Evolutionary conservation across 371 early-diverging fungal genomes (phyloP).

Genomic region (Mucor ambiguus): DNA sequence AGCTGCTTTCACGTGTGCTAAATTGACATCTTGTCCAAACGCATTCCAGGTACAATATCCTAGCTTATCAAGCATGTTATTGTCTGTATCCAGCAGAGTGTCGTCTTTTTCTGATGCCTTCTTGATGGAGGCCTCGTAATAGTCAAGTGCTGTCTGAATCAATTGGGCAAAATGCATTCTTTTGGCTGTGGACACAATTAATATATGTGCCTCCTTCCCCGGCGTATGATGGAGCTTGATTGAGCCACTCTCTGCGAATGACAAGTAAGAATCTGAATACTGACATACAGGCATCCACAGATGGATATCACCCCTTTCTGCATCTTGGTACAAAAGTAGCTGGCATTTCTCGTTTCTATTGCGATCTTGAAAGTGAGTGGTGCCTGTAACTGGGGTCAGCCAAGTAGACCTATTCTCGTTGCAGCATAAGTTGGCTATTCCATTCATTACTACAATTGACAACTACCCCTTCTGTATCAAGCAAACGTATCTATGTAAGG

Average conservation of each 20-base stretch:
- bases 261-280: conserved; percentile 13
- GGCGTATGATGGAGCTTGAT: background rate
- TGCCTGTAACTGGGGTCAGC: conserved; percentile 24
- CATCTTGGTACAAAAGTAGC: conserved; percentile 18
- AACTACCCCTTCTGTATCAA: conserved; percentile 23
- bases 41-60: conserved; percentile 58
- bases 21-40: conserved; percentile 25
- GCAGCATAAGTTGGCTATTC: background rate
- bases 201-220: conserved; percentile 1
- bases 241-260: background rate
- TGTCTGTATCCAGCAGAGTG: background rate
- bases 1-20: conserved; percentile 16
- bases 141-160: conserved; percentile 1
- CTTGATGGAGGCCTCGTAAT: background rate
- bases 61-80: conserved; percentile 8
- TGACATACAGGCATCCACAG: conserved; percentile 21
- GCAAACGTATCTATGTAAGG: conserved; percentile 9
- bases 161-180: background rate
- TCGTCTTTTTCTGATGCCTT: background rate
- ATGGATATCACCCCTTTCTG: conserved; percentile 10
- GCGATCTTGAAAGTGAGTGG: background rate
- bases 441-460: background rate
- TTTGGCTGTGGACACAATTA: conserved; percentile 3
- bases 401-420: conserved; percentile 15
- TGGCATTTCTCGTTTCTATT: conserved; percentile 18